These are phyloP conservation scores for Monosporascus cannonballus DNA, from an alignment of 2,329 filamentous ascomycete species.

Conservation along the genomic window DNA sequence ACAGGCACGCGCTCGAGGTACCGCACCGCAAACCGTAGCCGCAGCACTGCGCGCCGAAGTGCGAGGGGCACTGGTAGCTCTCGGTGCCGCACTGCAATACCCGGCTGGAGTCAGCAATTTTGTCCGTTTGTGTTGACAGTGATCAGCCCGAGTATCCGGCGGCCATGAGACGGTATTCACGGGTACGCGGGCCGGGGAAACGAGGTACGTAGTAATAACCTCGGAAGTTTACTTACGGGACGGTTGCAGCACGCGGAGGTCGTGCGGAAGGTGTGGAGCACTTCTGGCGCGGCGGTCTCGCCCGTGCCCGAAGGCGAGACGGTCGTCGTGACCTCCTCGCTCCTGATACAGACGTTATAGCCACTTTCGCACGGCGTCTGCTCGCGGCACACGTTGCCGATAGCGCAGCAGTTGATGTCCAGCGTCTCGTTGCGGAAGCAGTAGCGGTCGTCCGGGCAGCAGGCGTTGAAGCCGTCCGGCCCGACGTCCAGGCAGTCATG, in stretches of 20 bases:
- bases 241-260: slow-evolving; percentile 15
- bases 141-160: too few relatives aligned
- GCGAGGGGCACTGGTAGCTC: slow-evolving; percentile 36
- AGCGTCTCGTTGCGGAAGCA: slow-evolving; percentile 15
- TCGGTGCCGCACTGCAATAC: slow-evolving; percentile 14
- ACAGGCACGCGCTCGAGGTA: slow-evolving; percentile 28
- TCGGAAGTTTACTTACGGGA: slow-evolving; percentile 1
- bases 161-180: too few relatives aligned
- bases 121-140: too few relatives aligned
- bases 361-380: slow-evolving; percentile 9
- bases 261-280: slow-evolving; percentile 1
- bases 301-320: neutral
- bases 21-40: slow-evolving; percentile 37
- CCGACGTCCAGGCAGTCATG: slow-evolving; percentile 18
- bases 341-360: slow-evolving; percentile 13
- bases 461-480: slow-evolving; percentile 3
- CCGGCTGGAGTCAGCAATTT: too few relatives aligned
- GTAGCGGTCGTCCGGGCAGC: slow-evolving; percentile 20
- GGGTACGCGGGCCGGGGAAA: too few relatives aligned
- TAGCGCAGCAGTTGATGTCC: slow-evolving; percentile 14
- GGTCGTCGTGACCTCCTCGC: slow-evolving; percentile 5
- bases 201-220: too few relatives aligned
- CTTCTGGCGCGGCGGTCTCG: neutral
- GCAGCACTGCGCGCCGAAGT: slow-evolving; percentile 45
- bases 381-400: slow-evolving; percentile 11